Base-by-base conservation (phyloP, 2,329 filamentous ascomycete genomes). In the Colletotrichum magnum region DNA sequence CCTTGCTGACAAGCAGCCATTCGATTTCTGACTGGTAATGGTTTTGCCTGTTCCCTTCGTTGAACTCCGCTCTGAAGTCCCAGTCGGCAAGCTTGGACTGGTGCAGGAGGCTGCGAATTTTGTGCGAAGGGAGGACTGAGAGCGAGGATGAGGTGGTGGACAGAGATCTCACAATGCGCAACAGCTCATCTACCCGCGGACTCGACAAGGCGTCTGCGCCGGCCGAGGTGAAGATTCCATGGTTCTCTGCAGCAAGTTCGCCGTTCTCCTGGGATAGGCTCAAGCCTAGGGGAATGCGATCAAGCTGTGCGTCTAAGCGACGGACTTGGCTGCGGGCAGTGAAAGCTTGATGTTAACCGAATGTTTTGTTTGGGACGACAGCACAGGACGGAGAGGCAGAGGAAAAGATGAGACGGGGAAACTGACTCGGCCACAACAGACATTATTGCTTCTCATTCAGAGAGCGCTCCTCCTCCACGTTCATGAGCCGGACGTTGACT, bases 1-100 rank as follows among this genome's bases (percentile, higher is more conserved):
- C 95, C 79, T 98, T 99, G 80, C 93, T 94, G 36, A 97, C 88
- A 16, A 98, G 85, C 26, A 98, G 83, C 96, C 96, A 98, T 79
- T 97, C 92, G 58, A 98, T 87, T 75, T 98, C 93, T 58, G 88
- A 86, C 77, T 94, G 91, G 48, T 64, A 72, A 50, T 51, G 43
- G 18, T 58, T 56, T 24, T 48, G 64, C 9, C 59, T 54, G 21
- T 78, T 74, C 64, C 80, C 75, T 60, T 74, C 71, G 45, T 50
- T 54, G 32, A 48, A 4, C 6, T 77, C 74, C 16, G 77, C 74
- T 24, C 74, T 72, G 48, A 75, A 67, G 71, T 77, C 74, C 21
- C 72, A 71, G 41, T 69, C 77, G 21, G 79, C 73, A 61, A 93
- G 82, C 12, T 85, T 85, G 1, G 92, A 92, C 75, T 91, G 87